Evolutionary conservation across 2,329 filamentous ascomycete genomes (phyloP), one percentile per base, ranked within the genome.

Genomic region (Davidsoniella virescens): DNA sequence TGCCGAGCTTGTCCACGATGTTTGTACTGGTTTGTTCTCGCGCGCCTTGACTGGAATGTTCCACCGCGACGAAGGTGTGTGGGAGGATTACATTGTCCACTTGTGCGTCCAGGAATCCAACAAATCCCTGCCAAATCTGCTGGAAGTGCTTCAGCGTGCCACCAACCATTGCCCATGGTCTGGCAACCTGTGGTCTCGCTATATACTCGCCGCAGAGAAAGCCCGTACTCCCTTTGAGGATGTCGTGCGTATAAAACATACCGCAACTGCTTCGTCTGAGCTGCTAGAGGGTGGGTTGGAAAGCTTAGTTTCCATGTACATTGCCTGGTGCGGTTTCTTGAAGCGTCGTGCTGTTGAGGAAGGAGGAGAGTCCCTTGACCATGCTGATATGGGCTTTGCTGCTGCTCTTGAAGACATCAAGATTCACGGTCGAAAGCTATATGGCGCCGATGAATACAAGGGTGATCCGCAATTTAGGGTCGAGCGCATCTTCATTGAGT

Each of bases 131-230:
- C 58, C 56, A 33, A 60, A 58, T 26, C 64, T 84, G 37, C 72
- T 94, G 25, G 75, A 85, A 44, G 74, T 90, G 5, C 70, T 93
- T 2, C 80, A 87, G 58, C 77, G 87, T 56, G 87, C 87, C 10
- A 92, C 88, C 8, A 76, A 81, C 41, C 92, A 96, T 64, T 94
- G 90, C 58, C 88, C 92, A 2, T 94, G 87, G 83, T 93, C 87
- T 5, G 92, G 92, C 14, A 73, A 77, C 25, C 72, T 98, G 5
- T 98, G 92, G 92, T 85, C 86, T 5, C 80, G 90, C 56, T 88
- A 88, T 56, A 82, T 98, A 23, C 67, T 95, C 48, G 82, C 80
- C 17, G 84, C 87, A 3, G 92, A 96, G 64, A 77, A 85, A 43
- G 82, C 85, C 54, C 76, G 76, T 33, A 75, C 81, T 55, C 72